These are phyloP conservation scores for Carallia pectinifolia DNA, from an alignment of 345 rosid genomes.

Conservation along the genomic window DNA sequence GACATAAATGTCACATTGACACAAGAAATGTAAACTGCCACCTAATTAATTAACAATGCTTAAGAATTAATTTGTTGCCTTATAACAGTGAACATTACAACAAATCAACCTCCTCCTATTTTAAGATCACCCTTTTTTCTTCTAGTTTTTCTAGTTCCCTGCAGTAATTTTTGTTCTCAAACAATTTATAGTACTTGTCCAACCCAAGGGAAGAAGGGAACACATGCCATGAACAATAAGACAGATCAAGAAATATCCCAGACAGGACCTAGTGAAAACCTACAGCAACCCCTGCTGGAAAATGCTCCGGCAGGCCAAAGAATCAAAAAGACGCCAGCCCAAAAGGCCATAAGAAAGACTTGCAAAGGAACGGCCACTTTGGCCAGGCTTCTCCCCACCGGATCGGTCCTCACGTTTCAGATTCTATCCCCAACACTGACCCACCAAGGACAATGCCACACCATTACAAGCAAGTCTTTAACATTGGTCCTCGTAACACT, in stretches of 20 bases:
- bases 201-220: neutral
- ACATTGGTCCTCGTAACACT: slow-evolving; percentile 38
- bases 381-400: slow-evolving; percentile 65
- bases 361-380: slow-evolving; percentile 62
- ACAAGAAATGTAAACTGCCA: too few species aligned
- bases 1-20: too few species aligned
- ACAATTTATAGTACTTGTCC: too few species aligned
- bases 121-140: too few species aligned
- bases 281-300: slow-evolving; percentile 12
- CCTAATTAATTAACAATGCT: too few species aligned
- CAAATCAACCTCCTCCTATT: too few species aligned
- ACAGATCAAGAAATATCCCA: neutral
- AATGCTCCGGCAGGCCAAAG: slow-evolving; percentile 7
- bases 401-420: slow-evolving; percentile 69
- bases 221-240: neutral
- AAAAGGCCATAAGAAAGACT: slow-evolving; percentile 49
- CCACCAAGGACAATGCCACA: slow-evolving; percentile 60
- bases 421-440: slow-evolving; percentile 62
- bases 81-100: too few species aligned
- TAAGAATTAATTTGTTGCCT: too few species aligned
- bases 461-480: slow-evolving; percentile 36
- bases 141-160: too few species aligned
- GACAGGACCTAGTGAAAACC: neutral
- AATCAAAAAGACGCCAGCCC: slow-evolving; percentile 44
- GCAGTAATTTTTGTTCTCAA: too few species aligned